Evolutionary conservation across 1,139 yeast species (phyloP).

Genomic region (Pichia norvegensis): DNA sequence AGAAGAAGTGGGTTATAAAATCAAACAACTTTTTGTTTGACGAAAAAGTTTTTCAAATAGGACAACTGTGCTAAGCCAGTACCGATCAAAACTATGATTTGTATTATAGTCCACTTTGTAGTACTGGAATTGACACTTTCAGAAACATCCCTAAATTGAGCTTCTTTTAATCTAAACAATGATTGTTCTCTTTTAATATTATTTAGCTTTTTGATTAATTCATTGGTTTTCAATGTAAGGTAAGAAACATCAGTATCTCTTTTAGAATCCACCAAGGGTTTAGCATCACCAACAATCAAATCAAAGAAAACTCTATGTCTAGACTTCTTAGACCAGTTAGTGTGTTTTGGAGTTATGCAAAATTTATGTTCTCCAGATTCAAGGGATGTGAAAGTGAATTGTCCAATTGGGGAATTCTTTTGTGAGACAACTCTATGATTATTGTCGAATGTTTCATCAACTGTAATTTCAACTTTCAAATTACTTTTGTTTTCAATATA

Average conservation of each 20-base stretch:
- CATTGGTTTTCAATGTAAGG: constrained; percentile 37
- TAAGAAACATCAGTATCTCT: constrained; percentile 36
- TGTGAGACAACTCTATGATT: constrained; percentile 53
- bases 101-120: constrained; percentile 49
- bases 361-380: constrained; percentile 58
- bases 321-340: constrained; percentile 35
- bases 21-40: constrained; percentile 32
- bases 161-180: constrained; percentile 46
- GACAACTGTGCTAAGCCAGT: constrained; percentile 36
- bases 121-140: constrained; percentile 47
- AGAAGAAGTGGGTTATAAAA: background rate
- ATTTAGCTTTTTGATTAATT: constrained; percentile 38
- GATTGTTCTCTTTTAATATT: constrained; percentile 47
- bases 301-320: constrained; percentile 40
- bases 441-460: constrained; percentile 51
- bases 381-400: constrained; percentile 53
- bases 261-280: constrained; percentile 38
- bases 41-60: constrained; percentile 32
- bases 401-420: constrained; percentile 43
- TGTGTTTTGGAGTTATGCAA: constrained; percentile 48
- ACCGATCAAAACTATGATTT: constrained; percentile 35
- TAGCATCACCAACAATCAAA: constrained; percentile 41
- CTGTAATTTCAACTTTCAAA: constrained; percentile 34
- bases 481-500: constrained; percentile 31
- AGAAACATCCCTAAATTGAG: constrained; percentile 44